Evolutionary conservation across 495 filamentous ascomycete species (phyloP).

Genomic region (Delitschia confertaspora): DNA sequence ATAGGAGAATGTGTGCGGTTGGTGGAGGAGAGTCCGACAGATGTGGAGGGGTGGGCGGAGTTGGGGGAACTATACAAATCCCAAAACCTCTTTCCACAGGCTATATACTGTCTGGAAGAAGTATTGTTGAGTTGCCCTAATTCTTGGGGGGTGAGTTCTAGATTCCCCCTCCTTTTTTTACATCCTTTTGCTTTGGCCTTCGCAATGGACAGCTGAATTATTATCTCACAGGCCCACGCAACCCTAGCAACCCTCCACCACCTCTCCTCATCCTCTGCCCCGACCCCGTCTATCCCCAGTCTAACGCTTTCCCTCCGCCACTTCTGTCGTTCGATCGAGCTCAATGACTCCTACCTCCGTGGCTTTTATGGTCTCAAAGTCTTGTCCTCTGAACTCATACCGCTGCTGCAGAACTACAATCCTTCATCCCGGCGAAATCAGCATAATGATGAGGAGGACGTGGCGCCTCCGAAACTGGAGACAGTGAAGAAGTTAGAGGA

Average conservation of each 20-base stretch:
- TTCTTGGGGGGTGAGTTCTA: constrained; percentile 75
- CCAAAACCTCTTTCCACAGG: constrained; percentile 68
- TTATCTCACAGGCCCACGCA: constrained; percentile 61
- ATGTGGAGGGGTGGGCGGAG: constrained; percentile 92
- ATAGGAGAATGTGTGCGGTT: constrained; percentile 63
- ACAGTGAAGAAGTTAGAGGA: constrained; percentile 61
- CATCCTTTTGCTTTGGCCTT: background rate
- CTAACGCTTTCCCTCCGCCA: constrained; percentile 66
- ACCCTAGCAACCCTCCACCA: constrained; percentile 76
- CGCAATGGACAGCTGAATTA: background rate
- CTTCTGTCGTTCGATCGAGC: constrained; percentile 82
- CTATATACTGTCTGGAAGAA: constrained; percentile 84
- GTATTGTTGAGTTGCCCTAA: constrained; percentile 80
- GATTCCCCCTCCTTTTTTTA: background rate
- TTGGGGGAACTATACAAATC: constrained; percentile 74
- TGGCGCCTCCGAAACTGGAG: constrained; percentile 34
- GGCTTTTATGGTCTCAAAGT: constrained; percentile 86
- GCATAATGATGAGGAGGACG: constrained; percentile 30
- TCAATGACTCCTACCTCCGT: constrained; percentile 85
- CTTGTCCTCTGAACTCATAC: constrained; percentile 40
- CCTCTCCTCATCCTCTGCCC: constrained; percentile 47
- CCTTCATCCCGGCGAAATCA: constrained; percentile 24
- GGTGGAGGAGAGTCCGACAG: constrained; percentile 75
- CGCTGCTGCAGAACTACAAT: constrained; percentile 15
- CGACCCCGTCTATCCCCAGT: constrained; percentile 40